Percentiles rank a stretch among this genome's conserved stretches.
These are phyloP conservation scores for Euphorbia neoarborescens DNA, from an alignment of 441 rosid species.

Conservation along the genomic window DNA sequence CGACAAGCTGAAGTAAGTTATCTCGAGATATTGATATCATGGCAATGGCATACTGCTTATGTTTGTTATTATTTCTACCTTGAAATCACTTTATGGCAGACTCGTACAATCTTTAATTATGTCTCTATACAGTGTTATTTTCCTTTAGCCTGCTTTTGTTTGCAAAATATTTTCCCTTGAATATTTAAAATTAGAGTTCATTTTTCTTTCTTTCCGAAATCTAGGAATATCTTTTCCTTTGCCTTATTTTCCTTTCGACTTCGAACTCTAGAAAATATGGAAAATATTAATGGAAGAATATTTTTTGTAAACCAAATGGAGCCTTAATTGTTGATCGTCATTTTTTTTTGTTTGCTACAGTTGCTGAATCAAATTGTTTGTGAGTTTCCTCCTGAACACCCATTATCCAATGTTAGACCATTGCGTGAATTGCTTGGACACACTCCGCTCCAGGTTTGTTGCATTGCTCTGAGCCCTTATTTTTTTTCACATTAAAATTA, in stretches of 20 bases:
- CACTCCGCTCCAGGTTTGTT: constrained; percentile 79
- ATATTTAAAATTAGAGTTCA: too few relatives aligned
- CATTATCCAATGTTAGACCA: constrained; percentile 69
- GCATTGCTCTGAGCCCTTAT: constrained; percentile 1
- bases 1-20: constrained; percentile 90
- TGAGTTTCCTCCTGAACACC: constrained; percentile 96
- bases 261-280: too few relatives aligned
- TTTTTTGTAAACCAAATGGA: too few relatives aligned
- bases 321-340: not conserved
- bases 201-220: too few relatives aligned
- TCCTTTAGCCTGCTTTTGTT: too few relatives aligned
- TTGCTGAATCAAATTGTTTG: constrained; percentile 93
- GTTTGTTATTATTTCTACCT: not conserved
- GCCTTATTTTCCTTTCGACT: too few relatives aligned
- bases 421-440: constrained; percentile 93
- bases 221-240: too few relatives aligned
- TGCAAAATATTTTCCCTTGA: too few relatives aligned
- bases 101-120: not conserved
- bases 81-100: not conserved
- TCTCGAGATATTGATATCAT: constrained; percentile 14
- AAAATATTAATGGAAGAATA: too few relatives aligned
- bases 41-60: too few relatives aligned
- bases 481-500: not conserved
- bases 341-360: constrained; percentile 38
- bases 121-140: not conserved